These are phyloP conservation scores for Geranium brycei DNA, from an alignment of 345 rosid genomes.

Conservation along the genomic window DNA sequence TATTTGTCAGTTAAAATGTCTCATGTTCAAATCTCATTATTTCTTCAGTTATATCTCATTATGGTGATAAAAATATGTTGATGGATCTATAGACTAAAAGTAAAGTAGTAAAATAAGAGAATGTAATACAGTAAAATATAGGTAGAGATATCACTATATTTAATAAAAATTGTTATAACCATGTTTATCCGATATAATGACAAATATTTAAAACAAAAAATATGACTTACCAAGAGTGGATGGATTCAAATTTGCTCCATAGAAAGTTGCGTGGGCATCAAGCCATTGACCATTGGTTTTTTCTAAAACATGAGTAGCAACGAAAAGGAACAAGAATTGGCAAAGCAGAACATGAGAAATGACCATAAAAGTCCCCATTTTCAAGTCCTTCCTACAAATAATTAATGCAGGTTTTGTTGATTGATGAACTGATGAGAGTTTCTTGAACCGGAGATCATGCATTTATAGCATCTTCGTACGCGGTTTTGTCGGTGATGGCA, in stretches of 20 bases:
- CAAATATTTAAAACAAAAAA: background rate
- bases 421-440: background rate
- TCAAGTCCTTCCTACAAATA: no score
- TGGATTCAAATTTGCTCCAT: slow-evolving; percentile 66
- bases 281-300: slow-evolving; percentile 28
- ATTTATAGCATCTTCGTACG: slow-evolving; percentile 7
- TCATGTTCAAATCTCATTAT: no score
- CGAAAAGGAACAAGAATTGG: slow-evolving; percentile 7
- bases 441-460: background rate
- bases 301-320: background rate
- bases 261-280: slow-evolving; percentile 57
- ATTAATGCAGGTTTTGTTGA: background rate
- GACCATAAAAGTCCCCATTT: slow-evolving; percentile 6
- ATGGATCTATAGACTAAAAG: no score
- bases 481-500: slow-evolving; percentile 24
- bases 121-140: no score
- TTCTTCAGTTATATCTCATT: no score
- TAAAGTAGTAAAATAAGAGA: no score
- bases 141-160: no score
- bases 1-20: no score
- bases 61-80: no score
- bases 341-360: background rate
- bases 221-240: slow-evolving; percentile 46
- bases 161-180: no score
- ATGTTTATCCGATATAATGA: no score